These are phyloP conservation scores for Boletus rufocinnamomeus DNA, from an alignment of 768 basidiomycete species.

Conservation along the genomic window DNA sequence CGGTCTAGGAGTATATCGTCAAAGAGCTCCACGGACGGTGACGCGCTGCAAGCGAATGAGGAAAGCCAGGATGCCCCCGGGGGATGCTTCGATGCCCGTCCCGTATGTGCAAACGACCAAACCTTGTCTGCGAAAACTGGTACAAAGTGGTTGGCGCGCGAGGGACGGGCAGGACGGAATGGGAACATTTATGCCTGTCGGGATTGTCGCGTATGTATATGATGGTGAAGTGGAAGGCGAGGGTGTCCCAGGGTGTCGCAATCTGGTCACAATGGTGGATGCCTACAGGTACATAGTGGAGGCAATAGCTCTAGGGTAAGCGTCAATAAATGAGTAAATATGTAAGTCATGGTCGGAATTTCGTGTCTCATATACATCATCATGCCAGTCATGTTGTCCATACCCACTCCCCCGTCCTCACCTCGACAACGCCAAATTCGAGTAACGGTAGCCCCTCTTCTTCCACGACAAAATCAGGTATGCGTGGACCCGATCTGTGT, in stretches of 20 bases:
- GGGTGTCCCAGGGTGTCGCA: no score
- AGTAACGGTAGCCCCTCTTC: conserved; percentile 7
- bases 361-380: not conserved
- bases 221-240: no score
- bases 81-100: not conserved
- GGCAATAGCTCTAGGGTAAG: conserved; percentile 2
- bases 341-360: not conserved
- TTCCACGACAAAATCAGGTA: not conserved
- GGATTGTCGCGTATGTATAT: no score
- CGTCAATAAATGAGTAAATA: conserved; percentile 3
- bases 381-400: not conserved
- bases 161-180: not conserved
- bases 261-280: no score
- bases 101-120: not conserved
- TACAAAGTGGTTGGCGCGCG: not conserved
- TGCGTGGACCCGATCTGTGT: not conserved
- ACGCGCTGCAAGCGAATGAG: not conserved
- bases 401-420: conserved; percentile 5
- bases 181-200: not conserved
- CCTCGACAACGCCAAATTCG: conserved; percentile 23
- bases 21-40: not conserved
- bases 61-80: not conserved
- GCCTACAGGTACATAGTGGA: not conserved
- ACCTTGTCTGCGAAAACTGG: not conserved
- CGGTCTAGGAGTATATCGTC: not conserved